Evolutionary conservation across 2,329 filamentous ascomycete genomes (phyloP).

Genomic region (Plectosphaerella plurivora): DNA sequence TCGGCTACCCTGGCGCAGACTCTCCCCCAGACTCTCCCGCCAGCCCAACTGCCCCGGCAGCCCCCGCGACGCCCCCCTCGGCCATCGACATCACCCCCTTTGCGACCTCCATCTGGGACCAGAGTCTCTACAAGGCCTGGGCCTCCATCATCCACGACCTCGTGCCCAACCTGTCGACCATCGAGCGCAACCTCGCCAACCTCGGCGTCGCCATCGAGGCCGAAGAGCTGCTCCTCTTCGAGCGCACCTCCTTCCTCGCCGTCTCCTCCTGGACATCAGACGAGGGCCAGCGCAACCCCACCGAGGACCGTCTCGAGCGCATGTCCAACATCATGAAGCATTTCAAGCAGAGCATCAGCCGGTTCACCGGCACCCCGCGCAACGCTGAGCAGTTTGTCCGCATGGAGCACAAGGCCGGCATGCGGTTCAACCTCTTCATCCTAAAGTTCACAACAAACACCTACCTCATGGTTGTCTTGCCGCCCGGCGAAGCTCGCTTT

Average conservation of each 20-base stretch:
- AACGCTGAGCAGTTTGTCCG: constrained; percentile 77
- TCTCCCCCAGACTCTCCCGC: constrained; percentile 23
- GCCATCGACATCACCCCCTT: constrained; percentile 77
- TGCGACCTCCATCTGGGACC: constrained; percentile 97
- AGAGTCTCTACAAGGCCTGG: constrained; percentile 97
- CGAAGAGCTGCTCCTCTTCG: constrained; percentile 90
- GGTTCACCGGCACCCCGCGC: constrained; percentile 75
- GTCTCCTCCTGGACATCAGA: constrained; percentile 86
- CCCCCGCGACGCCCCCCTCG: constrained; percentile 7
- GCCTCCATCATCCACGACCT: constrained; percentile 96
- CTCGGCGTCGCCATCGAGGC: constrained; percentile 85
- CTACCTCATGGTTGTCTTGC: constrained; percentile 87
- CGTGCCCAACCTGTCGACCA: constrained; percentile 86
- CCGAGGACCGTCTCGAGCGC: constrained; percentile 85
- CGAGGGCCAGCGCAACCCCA: constrained; percentile 75
- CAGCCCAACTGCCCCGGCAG: constrained; percentile 15
- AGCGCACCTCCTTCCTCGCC: constrained; percentile 91
- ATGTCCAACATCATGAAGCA: constrained; percentile 98
- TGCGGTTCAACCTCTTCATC: constrained; percentile 87
- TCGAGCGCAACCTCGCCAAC: constrained; percentile 79
- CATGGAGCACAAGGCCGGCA: constrained; percentile 73
- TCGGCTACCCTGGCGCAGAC: constrained; percentile 23
- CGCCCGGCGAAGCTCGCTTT: constrained; percentile 85
- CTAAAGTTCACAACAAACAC: constrained; percentile 97
- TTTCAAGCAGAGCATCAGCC: constrained; percentile 81